A percentile compares a stretch with the other conserved stretches of the same genome.
Conservation (phyloP, 108 stramenopile genomes). For the Skeletonema tropicum region DNA sequence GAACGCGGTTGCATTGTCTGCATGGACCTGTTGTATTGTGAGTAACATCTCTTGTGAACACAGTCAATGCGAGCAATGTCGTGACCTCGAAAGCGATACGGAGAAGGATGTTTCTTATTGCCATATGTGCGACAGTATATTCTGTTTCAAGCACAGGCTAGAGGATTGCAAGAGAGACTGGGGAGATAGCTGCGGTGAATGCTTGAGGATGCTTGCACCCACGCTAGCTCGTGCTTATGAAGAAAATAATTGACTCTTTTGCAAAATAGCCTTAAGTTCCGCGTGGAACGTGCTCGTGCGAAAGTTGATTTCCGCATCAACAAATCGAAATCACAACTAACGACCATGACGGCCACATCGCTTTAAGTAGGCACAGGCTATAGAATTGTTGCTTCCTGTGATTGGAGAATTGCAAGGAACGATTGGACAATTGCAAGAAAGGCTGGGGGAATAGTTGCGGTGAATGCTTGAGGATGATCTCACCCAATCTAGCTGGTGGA, state of each 20-base stretch:
- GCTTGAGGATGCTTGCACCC: not conserved
- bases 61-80: not conserved
- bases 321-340: too few relatives aligned
- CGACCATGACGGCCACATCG: too few relatives aligned
- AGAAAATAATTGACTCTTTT: too few relatives aligned
- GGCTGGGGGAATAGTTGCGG: not conserved
- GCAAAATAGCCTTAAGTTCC: too few relatives aligned
- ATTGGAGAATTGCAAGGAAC: too few relatives aligned
- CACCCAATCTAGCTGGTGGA: not conserved
- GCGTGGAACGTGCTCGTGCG: too few relatives aligned
- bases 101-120: slow-evolving; percentile 1
- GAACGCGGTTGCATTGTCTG: not conserved
- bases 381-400: too few relatives aligned
- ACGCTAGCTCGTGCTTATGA: not conserved
- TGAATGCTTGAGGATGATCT: not conserved
- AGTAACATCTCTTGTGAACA: not conserved
- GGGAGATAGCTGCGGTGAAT: not conserved
- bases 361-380: too few relatives aligned
- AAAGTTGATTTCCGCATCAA: too few relatives aligned
- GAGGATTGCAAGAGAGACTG: not conserved
- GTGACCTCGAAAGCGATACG: not conserved
- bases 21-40: not conserved
- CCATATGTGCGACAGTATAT: slow-evolving; percentile 2
- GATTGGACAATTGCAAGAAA: not conserved
- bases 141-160: not conserved